These are phyloP conservation scores for Wickerhamomyces hampshirensis DNA, from an alignment of 805 yeast species.

Conservation along the genomic window DNA sequence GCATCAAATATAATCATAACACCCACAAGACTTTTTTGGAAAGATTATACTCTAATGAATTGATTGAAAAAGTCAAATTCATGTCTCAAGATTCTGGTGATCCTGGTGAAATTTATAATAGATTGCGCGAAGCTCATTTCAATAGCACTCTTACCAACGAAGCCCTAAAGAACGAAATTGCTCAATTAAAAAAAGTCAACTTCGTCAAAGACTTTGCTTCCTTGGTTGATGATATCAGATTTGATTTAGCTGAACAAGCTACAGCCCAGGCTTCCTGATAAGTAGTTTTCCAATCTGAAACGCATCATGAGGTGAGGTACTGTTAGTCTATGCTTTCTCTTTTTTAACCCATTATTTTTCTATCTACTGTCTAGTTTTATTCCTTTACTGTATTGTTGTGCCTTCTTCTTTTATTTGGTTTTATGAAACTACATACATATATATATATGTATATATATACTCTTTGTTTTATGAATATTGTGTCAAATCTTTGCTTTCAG, in stretches of 20 bases:
- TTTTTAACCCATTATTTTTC: background rate
- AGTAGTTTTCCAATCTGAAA: no score
- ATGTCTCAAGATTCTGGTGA: slow-evolving; percentile 6
- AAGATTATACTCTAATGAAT: slow-evolving; percentile 15
- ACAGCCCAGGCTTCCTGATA: slow-evolving; percentile 2
- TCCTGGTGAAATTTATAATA: slow-evolving; percentile 5
- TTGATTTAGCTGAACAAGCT: background rate
- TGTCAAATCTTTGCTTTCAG: no score
- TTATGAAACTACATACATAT: no score
- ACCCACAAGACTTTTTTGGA: slow-evolving; percentile 19
- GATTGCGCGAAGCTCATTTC: slow-evolving; percentile 6
- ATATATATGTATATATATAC: no score
- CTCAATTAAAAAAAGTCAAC: slow-evolving; percentile 13
- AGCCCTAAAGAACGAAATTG: slow-evolving; percentile 14
- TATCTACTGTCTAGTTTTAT: background rate
- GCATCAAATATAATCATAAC: slow-evolving; percentile 20
- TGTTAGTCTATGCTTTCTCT: slow-evolving; percentile 3
- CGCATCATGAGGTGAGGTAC: no score
- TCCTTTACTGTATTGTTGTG: background rate
- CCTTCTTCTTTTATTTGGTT: background rate
- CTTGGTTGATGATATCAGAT: slow-evolving; percentile 1
- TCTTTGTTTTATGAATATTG: no score
- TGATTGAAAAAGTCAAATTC: slow-evolving; percentile 15
- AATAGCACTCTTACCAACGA: slow-evolving; percentile 7
- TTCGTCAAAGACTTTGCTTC: slow-evolving; percentile 22